A percentile compares a stretch with the other conserved stretches of the same genome.
Evolutionary conservation across 2,329 filamentous ascomycete species (phyloP).

Genomic region (Chaetomium globosum): DNA sequence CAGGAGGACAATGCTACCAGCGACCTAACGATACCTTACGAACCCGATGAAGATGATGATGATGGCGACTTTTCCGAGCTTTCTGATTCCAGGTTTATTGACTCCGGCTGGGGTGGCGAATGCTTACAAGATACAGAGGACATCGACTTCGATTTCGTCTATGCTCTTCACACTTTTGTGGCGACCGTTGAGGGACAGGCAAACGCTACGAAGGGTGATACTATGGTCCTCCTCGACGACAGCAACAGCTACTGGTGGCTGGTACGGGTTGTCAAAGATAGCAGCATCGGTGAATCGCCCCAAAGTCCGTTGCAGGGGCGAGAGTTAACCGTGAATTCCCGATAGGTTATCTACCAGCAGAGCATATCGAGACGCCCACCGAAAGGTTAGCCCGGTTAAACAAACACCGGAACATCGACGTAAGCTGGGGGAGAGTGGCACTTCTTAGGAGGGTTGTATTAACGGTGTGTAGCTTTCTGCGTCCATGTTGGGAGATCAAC

Average conservation of each 20-base stretch:
- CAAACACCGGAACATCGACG: constrained; percentile 97
- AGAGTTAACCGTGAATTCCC: constrained; percentile 34
- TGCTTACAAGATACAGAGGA: constrained; percentile 96
- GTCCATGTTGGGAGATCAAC: constrained; percentile 63
- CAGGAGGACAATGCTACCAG: constrained; percentile 18
- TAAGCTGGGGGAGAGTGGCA: constrained; percentile 51
- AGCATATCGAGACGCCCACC: constrained; percentile 97
- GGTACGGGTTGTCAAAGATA: constrained; percentile 94
- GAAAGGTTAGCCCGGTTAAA: constrained; percentile 91
- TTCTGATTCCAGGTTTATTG: constrained; percentile 65
- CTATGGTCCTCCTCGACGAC: constrained; percentile 96
- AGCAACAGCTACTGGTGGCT: constrained; percentile 99
- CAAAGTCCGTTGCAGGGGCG: not conserved
- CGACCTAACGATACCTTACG: constrained; percentile 50
- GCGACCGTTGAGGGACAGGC: constrained; percentile 97
- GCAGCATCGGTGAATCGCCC: constrained; percentile 71
- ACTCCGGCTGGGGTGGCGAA: constrained; percentile 73
- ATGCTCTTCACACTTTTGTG: constrained; percentile 95
- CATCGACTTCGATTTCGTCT: constrained; percentile 99
- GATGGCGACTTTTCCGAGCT: constrained; percentile 61
- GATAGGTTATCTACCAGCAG: constrained; percentile 90
- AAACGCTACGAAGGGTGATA: constrained; percentile 97
- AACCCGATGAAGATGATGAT: constrained; percentile 51
- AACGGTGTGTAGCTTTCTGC: constrained; percentile 57
- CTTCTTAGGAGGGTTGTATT: constrained; percentile 29